Evolutionary conservation across 495 filamentous ascomycete species (phyloP), one percentile per base, ranked within the genome.

Genomic region (Hypoxylon fuscum): DNA sequence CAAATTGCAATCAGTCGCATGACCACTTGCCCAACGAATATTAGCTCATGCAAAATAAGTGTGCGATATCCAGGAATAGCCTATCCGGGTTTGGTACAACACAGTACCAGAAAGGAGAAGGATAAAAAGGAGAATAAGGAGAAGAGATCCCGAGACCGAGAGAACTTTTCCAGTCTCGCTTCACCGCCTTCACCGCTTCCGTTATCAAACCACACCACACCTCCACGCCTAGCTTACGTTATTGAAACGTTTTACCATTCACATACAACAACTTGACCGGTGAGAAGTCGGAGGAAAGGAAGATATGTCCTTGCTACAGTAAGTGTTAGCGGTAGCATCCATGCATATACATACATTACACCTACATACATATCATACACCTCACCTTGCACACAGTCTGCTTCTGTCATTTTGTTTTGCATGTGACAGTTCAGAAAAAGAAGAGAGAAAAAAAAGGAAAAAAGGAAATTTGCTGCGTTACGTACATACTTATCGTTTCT

Each of bases 251-350:
- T 45, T 41, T 14, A 22, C 9, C 21, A n/a, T 25, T 25, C 21
- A 37, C 25, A 59, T 35, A 29, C 49, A 40, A 51, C 25, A 64
- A 5, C 27, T 22, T 32, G 17, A 42, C 54, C 54, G 55, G 55
- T 45, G 62, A 65, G 8, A 14, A 38, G 35, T 12, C 34, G 23
- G 21, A 45, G 21, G 21, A 8, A n/a, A 29, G 12, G 12, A 45
- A 18, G 11, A 43, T 20, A 71, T 71, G 69, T 66, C 65, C 40
- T 55, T 65, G 40, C 32, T 71, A 45, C 66, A 62, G 69, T 71
- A 64, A 71, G 69, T 67, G 25, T 20, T 17, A 40, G 38, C 38
- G 10, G 50, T 20, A 40, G n/a, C 32, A 38, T 29, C 32, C 27
- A 40, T 18, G 35, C 29, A 49, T 12, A 34, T 15, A 49, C 17